Conservation (phyloP, 495 filamentous ascomycete species). For the Neurospora intermedia region DNA sequence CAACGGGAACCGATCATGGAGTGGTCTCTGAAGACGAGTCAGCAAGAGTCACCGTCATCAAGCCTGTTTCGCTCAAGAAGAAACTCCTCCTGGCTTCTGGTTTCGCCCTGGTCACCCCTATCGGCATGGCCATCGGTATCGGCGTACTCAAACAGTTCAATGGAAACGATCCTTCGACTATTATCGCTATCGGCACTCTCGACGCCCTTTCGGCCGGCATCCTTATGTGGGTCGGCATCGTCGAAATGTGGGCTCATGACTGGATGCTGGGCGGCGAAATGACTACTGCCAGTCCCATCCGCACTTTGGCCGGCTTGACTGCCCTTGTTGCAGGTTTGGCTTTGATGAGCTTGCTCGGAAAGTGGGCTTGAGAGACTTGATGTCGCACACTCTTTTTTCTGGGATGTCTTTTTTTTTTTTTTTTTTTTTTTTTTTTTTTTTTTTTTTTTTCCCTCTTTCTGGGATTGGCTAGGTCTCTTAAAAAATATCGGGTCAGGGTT, state of each 20-base stretch:
- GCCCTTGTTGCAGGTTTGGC: constrained; percentile 16
- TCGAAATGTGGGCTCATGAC: constrained; percentile 50
- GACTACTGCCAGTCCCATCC: constrained; percentile 10
- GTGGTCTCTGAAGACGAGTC: neutral
- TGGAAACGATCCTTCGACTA: constrained; percentile 40
- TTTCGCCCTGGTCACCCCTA: constrained; percentile 47
- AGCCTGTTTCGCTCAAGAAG: constrained; percentile 17
- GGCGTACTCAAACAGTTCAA: constrained; percentile 44
- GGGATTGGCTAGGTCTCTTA: neutral
- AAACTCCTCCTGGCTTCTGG: constrained; percentile 38
- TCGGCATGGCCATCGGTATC: constrained; percentile 51
- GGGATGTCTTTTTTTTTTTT: neutral
- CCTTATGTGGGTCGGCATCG: constrained; percentile 47
- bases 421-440: neutral
- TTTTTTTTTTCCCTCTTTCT: neutral
- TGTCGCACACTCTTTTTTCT: neutral
- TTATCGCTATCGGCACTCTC: constrained; percentile 48
- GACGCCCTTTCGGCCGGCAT: constrained; percentile 49
- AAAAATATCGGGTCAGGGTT: neutral
- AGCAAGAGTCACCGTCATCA: neutral
- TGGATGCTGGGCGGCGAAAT: constrained; percentile 36
- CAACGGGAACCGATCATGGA: neutral
- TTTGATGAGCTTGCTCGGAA: constrained; percentile 24
- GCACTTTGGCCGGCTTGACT: constrained; percentile 12
- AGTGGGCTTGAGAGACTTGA: constrained; percentile 18